Conservation (phyloP, 2,329 filamentous ascomycete species). For the Xylogone sp. region DNA sequence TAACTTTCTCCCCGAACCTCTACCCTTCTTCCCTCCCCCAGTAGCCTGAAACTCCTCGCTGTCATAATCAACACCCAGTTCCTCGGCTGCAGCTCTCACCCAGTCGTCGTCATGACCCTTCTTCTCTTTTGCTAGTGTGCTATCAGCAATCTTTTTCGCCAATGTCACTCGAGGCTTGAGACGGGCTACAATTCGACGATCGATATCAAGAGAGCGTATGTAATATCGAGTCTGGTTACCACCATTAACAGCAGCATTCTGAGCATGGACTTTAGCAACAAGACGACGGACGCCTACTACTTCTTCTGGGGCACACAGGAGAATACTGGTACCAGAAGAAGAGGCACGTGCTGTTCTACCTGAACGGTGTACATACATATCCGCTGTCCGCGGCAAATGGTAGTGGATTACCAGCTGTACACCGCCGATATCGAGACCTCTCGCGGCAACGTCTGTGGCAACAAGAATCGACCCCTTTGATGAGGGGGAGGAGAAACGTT, state of each 20-base stretch:
- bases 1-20: constrained; percentile 69
- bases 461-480: constrained; percentile 65
- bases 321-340: constrained; percentile 72
- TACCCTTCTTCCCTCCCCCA: constrained; percentile 56
- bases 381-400: constrained; percentile 85
- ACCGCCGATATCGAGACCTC: constrained; percentile 87
- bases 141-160: constrained; percentile 84
- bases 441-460: constrained; percentile 89
- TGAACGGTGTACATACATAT: constrained; percentile 92
- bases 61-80: constrained; percentile 91
- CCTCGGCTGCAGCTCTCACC: constrained; percentile 80
- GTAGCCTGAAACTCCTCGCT: constrained; percentile 74
- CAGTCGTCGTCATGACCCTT: constrained; percentile 79
- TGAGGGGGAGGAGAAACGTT: constrained; percentile 72
- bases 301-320: constrained; percentile 90
- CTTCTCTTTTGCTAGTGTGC: constrained; percentile 81
- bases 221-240: constrained; percentile 54
- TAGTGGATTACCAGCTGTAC: constrained; percentile 93
- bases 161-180: constrained; percentile 75
- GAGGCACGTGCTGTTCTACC: constrained; percentile 88
- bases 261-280: constrained; percentile 81
- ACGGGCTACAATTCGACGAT: constrained; percentile 71
- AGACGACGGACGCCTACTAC: constrained; percentile 79
- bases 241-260: constrained; percentile 35
- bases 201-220: constrained; percentile 78